Percentiles rank a stretch among this genome's conserved stretches.
Evolutionary conservation across 116 monocot genomes (phyloP).

Genomic region (Iris pallida): DNA sequence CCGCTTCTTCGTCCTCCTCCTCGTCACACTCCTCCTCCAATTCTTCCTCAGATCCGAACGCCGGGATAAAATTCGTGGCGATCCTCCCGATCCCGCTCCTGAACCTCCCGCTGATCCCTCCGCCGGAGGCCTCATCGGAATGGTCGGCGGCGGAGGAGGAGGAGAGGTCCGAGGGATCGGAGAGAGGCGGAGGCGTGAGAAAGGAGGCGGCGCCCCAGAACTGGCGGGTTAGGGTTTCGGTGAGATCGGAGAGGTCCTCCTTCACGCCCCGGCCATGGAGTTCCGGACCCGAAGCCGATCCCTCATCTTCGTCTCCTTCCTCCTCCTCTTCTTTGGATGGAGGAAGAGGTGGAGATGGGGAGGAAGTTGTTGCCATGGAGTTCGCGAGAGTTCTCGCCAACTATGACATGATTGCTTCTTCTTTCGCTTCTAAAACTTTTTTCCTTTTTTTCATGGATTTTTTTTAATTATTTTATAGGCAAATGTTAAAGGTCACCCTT

Average conservation of each 20-base stretch:
- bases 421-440: too few species aligned
- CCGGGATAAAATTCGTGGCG: conserved; percentile 67
- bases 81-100: conserved; percentile 73
- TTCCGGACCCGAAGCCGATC: background rate
- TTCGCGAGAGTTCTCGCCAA: conserved; percentile 12
- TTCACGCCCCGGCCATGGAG: conserved; percentile 5
- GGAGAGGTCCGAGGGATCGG: background rate
- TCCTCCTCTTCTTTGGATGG: background rate
- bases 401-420: too few species aligned
- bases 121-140: conserved; percentile 1
- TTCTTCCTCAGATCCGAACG: conserved; percentile 48
- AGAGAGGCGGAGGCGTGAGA: conserved; percentile 9
- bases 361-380: conserved; percentile 4
- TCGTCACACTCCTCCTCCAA: conserved; percentile 31
- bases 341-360: background rate
- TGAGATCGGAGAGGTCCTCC: conserved; percentile 13
- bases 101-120: conserved; percentile 61
- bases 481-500: too few species aligned
- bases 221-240: conserved; percentile 16
- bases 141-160: background rate
- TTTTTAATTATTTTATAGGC: too few species aligned
- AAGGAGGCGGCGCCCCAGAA: conserved; percentile 20
- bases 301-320: background rate
- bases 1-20: conserved; percentile 23
- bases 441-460: too few species aligned